Evolutionary conservation across 148 eudicot genomes (phyloP).

Genomic region (Rhododendron molle): DNA sequence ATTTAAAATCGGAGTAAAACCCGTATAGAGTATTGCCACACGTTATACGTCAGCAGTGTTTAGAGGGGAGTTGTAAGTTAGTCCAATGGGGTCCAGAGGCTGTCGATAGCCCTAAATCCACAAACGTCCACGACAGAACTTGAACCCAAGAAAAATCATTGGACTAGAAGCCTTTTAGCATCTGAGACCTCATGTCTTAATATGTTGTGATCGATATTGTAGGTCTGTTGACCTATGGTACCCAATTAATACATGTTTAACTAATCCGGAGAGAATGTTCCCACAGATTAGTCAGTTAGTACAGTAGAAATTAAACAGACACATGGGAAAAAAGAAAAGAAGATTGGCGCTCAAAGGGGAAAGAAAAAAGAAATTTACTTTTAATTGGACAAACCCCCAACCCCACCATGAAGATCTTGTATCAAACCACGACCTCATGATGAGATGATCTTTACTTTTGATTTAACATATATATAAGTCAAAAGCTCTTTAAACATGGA

Average conservation of each 20-base stretch:
- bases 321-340: neutral
- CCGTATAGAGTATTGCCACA: too few species aligned
- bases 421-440: neutral
- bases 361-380: neutral
- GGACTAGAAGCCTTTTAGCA: too few species aligned
- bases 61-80: too few species aligned
- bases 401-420: neutral
- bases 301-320: neutral
- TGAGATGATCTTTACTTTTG: neutral
- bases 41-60: too few species aligned
- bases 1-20: too few species aligned
- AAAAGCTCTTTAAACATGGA: neutral
- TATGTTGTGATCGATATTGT: neutral
- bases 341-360: neutral
- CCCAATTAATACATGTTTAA: too few species aligned
- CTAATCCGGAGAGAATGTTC: neutral
- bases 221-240: neutral
- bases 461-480: too few species aligned
- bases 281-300: neutral
- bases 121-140: too few species aligned
- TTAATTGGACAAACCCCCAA: neutral
- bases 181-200: too few species aligned
- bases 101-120: too few species aligned
- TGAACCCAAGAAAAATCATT: too few species aligned
- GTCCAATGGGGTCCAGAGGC: too few species aligned